Evolutionary conservation across 2,329 filamentous ascomycete species (phyloP).

Genomic region (Fusarium sp.): DNA sequence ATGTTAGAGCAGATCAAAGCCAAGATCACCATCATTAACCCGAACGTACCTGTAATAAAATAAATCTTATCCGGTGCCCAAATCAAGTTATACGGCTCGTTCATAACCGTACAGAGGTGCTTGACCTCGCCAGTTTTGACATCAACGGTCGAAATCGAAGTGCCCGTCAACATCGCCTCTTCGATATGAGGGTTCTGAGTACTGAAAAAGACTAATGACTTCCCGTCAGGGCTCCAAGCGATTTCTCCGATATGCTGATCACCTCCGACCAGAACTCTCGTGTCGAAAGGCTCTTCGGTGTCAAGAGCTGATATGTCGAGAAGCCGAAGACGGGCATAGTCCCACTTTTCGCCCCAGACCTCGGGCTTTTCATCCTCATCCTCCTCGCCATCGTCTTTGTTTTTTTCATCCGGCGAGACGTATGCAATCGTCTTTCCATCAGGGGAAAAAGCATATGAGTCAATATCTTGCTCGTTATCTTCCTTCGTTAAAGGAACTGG

Average conservation of each 20-base stretch:
- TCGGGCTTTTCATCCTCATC: slow-evolving; percentile 47
- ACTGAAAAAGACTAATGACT: slow-evolving; percentile 14
- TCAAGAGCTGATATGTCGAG: slow-evolving; percentile 40
- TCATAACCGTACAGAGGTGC: slow-evolving; percentile 21
- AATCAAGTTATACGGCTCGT: neutral
- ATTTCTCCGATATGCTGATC: slow-evolving; percentile 14
- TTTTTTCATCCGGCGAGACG: slow-evolving; percentile 31
- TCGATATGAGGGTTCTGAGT: slow-evolving; percentile 24
- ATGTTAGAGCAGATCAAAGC: no score
- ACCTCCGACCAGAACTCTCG: no score
- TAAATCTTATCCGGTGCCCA: slow-evolving; percentile 32
- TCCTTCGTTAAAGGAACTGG: slow-evolving; percentile 19
- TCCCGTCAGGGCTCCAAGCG: slow-evolving; percentile 38
- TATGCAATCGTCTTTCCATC: slow-evolving; percentile 27
- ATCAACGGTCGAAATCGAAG: slow-evolving; percentile 11
- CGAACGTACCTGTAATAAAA: slow-evolving; percentile 17
- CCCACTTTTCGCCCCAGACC: slow-evolving; percentile 53
- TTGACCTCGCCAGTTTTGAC: slow-evolving; percentile 9
- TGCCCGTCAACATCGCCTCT: slow-evolving; percentile 22
- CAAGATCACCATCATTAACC: no score
- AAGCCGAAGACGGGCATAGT: slow-evolving; percentile 46
- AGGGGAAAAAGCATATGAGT: slow-evolving; percentile 19
- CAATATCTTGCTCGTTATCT: slow-evolving; percentile 28
- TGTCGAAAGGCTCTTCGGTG: no score
- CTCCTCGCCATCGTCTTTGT: slow-evolving; percentile 6